phyloP scores from a whole-genome alignment of 495 filamentous ascomycete genomes.

The Lasiosphaeria ovina region DNA sequence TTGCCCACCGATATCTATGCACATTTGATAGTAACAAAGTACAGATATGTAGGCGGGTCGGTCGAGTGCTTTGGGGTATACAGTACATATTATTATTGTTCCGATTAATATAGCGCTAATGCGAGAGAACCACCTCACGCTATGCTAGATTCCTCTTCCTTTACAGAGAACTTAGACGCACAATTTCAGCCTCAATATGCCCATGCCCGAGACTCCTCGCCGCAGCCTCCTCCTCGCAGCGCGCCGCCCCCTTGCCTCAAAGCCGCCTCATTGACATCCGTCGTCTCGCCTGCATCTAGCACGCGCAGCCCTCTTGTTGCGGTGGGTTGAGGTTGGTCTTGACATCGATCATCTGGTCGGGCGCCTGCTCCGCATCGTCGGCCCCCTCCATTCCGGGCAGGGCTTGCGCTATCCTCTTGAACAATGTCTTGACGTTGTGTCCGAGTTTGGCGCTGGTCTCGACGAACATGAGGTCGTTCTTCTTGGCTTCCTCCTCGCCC shows the following conservation, averaged over 20 bases:
- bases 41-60: too few relatives aligned
- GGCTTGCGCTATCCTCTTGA: conserved; percentile 95
- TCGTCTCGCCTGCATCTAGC: conserved; percentile 44
- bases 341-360: conserved; percentile 89
- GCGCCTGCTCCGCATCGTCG: conserved; percentile 58
- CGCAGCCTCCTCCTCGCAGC: background rate
- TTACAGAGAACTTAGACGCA: background rate
- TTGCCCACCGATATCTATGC: too few relatives aligned
- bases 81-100: conserved; percentile 12
- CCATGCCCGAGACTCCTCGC: background rate
- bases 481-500: conserved; percentile 98
- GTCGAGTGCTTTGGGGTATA: too few relatives aligned
- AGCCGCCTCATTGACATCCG: too few relatives aligned
- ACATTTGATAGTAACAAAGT: background rate
- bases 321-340: conserved; percentile 74
- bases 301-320: conserved; percentile 78
- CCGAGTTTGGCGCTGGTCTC: conserved; percentile 98
- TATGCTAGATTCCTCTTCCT: conserved; percentile 17
- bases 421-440: conserved; percentile 95
- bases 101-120: conserved; percentile 19
- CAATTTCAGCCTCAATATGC: conserved; percentile 4
- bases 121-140: conserved; percentile 13
- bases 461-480: conserved; percentile 94
- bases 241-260: background rate
- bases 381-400: conserved; percentile 96